Percentiles rank a stretch among this genome's conserved stretches.
phyloP scores from a whole-genome alignment of 352 stramenopile genomes.

The Globisporangium paroecandrum region DNA sequence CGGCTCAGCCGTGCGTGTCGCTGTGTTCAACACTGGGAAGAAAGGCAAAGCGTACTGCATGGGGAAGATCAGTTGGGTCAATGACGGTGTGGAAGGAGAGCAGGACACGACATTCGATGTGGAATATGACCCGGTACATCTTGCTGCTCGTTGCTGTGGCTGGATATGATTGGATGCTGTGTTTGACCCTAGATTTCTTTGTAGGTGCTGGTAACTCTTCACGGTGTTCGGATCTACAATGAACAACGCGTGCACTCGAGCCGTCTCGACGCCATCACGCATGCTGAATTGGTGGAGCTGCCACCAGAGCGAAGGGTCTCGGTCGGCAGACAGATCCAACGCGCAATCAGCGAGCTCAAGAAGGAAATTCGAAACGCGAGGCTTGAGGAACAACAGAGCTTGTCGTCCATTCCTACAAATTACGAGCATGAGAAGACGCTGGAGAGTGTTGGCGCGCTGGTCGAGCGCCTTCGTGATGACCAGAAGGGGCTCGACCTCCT shows the following conservation, averaged over 20 bases:
- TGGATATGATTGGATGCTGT: too few relatives aligned
- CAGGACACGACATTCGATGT: constrained; percentile 42
- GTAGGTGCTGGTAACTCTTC: constrained; percentile 20
- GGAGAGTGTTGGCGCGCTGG: constrained; percentile 31
- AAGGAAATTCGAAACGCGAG: constrained; percentile 20
- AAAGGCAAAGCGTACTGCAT: constrained; percentile 16
- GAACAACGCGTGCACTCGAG: constrained; percentile 22
- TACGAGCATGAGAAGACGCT: constrained; percentile 4
- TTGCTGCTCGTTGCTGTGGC: not conserved
- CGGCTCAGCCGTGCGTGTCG: constrained; percentile 34
- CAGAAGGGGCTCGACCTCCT: constrained; percentile 33
- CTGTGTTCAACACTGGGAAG: constrained; percentile 17
- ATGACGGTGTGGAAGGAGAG: constrained; percentile 14
- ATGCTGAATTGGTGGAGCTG: constrained; percentile 10
- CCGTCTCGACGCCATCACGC: constrained; percentile 18
- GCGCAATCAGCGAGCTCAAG: constrained; percentile 30
- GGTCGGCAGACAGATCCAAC: constrained; percentile 26
- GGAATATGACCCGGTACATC: constrained; percentile 35
- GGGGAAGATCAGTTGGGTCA: constrained; percentile 33
- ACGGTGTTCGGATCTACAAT: constrained; percentile 28
- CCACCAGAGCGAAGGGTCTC: constrained; percentile 17
- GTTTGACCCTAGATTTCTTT: not conserved
- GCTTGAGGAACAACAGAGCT: not conserved
- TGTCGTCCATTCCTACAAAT: not conserved
- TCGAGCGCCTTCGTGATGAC: constrained; percentile 35